Evolutionary conservation across 2,329 filamentous ascomycete genomes (phyloP).

Genomic region (Teratosphaeria destructans): DNA sequence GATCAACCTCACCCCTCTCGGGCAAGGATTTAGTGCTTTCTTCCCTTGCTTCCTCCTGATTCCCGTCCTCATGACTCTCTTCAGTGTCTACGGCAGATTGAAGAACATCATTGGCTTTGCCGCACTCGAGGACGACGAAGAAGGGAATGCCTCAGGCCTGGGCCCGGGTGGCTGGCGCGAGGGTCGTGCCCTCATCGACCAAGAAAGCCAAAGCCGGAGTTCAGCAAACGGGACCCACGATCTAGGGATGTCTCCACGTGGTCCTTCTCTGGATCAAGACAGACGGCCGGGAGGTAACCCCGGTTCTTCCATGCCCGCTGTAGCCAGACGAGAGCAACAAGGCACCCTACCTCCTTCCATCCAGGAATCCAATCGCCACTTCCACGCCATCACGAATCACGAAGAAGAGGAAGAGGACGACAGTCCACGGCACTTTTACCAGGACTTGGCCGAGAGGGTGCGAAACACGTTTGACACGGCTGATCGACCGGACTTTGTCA

Average conservation of each 20-base stretch:
- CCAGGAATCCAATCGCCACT: slow-evolving; percentile 19
- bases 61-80: slow-evolving; percentile 74
- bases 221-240: slow-evolving; percentile 23
- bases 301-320: background rate
- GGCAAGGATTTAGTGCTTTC: slow-evolving; percentile 73
- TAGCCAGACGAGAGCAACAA: background rate
- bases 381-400: slow-evolving; percentile 22
- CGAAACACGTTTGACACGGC: slow-evolving; percentile 85
- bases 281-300: slow-evolving; percentile 5
- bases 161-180: slow-evolving; percentile 84
- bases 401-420: slow-evolving; percentile 51
- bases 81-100: slow-evolving; percentile 78
- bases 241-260: slow-evolving; percentile 24
- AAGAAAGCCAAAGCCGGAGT: slow-evolving; percentile 48
- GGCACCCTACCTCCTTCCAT: slow-evolving; percentile 7
- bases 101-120: slow-evolving; percentile 64
- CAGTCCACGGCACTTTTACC: slow-evolving; percentile 58
- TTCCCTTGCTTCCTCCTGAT: slow-evolving; percentile 83
- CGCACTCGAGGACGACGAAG: slow-evolving; percentile 59
- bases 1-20: slow-evolving; percentile 73
- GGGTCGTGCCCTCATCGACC: slow-evolving; percentile 79
- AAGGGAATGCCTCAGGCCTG: slow-evolving; percentile 55
- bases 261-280: slow-evolving; percentile 19
- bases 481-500: slow-evolving; percentile 66
- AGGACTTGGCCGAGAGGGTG: slow-evolving; percentile 71